Evolutionary conservation across 768 basidiomycete species (phyloP).

Genomic region (Leccinum ochraceum): DNA sequence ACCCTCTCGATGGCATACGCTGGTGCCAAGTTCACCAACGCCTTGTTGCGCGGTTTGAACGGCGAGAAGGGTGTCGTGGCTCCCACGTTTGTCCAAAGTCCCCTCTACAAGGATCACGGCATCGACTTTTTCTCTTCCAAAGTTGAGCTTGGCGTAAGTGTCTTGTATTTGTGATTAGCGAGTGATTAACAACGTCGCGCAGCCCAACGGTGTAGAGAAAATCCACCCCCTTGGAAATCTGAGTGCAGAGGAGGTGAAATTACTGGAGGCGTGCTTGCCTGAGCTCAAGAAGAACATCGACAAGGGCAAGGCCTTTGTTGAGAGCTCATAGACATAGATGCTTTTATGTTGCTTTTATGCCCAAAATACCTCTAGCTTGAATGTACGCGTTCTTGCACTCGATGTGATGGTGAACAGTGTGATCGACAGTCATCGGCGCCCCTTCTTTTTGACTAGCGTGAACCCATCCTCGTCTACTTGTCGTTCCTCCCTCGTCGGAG

Average conservation of each 20-base stretch:
- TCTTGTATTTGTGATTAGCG: neutral
- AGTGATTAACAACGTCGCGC: conserved; percentile 18
- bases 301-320: conserved; percentile 84
- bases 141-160: conserved; percentile 87
- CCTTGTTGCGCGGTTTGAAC: conserved; percentile 58
- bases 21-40: conserved; percentile 68
- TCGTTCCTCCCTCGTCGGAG: conserved; percentile 48
- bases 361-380: conserved; percentile 26
- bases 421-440: conserved; percentile 37
- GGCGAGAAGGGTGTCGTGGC: conserved; percentile 72
- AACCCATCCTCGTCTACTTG: conserved; percentile 94
- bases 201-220: conserved; percentile 88
- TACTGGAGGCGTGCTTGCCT: conserved; percentile 85
- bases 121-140: conserved; percentile 94
- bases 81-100: conserved; percentile 89
- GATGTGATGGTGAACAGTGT: neutral
- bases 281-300: conserved; percentile 98
- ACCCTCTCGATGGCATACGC: conserved; percentile 81
- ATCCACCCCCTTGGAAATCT: conserved; percentile 84
- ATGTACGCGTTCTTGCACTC: conserved; percentile 3
- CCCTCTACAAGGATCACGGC: conserved; percentile 81
- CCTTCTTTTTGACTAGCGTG: conserved; percentile 68
- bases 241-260: conserved; percentile 79
- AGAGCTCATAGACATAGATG: conserved; percentile 34
- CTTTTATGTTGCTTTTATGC: conserved; percentile 5